These are phyloP conservation scores for Geosmithia flava DNA, from an alignment of 2,329 filamentous ascomycete genomes.

Conservation along the genomic window DNA sequence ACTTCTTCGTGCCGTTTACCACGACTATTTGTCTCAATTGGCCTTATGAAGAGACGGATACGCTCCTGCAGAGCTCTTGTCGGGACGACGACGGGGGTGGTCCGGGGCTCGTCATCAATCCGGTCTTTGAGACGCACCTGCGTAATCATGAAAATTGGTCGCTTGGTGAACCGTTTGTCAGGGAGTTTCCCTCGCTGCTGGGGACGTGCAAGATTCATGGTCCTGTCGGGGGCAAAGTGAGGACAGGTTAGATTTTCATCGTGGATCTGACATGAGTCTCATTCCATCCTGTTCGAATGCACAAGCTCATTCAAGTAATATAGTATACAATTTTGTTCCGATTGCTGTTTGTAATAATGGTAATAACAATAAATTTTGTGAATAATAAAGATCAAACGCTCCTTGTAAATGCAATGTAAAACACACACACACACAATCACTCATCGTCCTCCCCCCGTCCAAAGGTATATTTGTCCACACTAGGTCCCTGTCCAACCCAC, in stretches of 20 bases:
- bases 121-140: conserved; percentile 74
- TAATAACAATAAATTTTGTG: no score
- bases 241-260: no score
- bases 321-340: no score
- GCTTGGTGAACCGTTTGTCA: conserved; percentile 56
- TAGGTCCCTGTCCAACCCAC: conserved; percentile 26
- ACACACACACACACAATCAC: background rate
- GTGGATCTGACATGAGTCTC: no score
- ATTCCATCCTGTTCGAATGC: no score
- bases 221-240: background rate
- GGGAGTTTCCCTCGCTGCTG: conserved; percentile 42
- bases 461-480: conserved; percentile 31
- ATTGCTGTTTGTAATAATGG: no score
- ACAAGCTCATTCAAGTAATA: no score
- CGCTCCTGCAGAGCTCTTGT: conserved; percentile 44
- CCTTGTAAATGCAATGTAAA: background rate
- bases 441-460: conserved; percentile 10
- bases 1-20: conserved; percentile 76
- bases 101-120: conserved; percentile 75
- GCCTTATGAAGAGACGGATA: conserved; percentile 66
- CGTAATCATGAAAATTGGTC: conserved; percentile 70
- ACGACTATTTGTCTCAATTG: conserved; percentile 68
- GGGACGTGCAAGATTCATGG: conserved; percentile 15
- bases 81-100: no score
- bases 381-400: no score